Evolutionary conservation across 345 rosid genomes (phyloP).

Genomic region (Balakata baccata): DNA sequence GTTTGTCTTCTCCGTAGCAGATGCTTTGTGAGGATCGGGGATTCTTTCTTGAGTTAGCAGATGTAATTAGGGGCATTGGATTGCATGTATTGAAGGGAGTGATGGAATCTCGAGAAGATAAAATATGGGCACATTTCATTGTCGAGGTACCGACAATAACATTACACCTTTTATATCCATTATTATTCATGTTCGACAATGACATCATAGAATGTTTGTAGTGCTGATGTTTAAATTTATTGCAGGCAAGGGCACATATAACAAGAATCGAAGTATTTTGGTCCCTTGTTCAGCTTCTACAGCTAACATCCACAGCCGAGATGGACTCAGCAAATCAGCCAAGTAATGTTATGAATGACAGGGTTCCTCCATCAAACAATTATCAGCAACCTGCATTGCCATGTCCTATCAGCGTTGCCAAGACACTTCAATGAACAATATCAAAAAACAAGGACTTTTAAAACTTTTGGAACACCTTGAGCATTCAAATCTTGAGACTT

Average conservation of each 20-base stretch:
- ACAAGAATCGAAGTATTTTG: conserved; percentile 75
- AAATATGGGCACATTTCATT: conserved; percentile 77
- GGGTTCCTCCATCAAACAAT: conserved; percentile 28
- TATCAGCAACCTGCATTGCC: conserved; percentile 33
- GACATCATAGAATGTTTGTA: not conserved
- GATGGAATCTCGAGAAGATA: conserved; percentile 57
- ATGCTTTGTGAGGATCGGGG: conserved; percentile 78
- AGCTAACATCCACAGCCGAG: conserved; percentile 34
- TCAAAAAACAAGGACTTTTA: not conserved
- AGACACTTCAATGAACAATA: conserved; percentile 13
- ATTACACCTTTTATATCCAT: not conserved
- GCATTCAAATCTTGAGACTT: not conserved
- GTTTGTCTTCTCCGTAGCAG: conserved; percentile 33
- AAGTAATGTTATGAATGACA: conserved; percentile 22
- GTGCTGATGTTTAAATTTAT: conserved; percentile 18
- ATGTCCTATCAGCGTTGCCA: conserved; percentile 17
- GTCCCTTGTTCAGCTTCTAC: conserved; percentile 72
- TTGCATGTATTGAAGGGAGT: conserved; percentile 75
- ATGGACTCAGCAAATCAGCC: conserved; percentile 33
- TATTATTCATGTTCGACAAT: not conserved
- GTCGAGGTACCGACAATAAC: conserved; percentile 53
- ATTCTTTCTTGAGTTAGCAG: conserved; percentile 78
- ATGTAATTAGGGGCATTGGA: conserved; percentile 63
- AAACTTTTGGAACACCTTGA: conserved; percentile 14
- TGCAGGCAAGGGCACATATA: conserved; percentile 52